These are phyloP conservation scores for Dovyalis caffra DNA, from an alignment of 345 rosid species.

Conservation along the genomic window DNA sequence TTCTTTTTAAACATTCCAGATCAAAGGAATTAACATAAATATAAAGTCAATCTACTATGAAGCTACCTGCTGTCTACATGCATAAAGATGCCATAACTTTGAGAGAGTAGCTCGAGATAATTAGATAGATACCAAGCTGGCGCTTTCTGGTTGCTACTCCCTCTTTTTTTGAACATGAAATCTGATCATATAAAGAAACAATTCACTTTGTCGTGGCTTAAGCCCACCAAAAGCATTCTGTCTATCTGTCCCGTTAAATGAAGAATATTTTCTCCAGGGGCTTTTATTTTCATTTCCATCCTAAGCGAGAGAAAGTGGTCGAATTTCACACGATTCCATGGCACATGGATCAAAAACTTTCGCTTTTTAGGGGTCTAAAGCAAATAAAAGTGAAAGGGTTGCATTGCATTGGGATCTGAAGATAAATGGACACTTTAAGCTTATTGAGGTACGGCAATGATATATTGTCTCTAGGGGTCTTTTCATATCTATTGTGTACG, in stretches of 20 bases:
- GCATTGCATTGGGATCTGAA: neutral
- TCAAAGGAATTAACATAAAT: neutral
- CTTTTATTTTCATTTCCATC: neutral
- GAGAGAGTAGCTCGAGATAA: no score
- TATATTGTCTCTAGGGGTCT: neutral
- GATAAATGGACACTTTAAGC: neutral
- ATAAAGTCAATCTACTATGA: neutral
- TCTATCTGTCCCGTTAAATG: slow-evolving; percentile 20
- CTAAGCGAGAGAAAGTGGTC: neutral
- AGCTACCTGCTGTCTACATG: no score
- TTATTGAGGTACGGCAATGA: neutral
- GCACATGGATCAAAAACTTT: slow-evolving; percentile 21
- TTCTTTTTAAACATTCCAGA: slow-evolving; percentile 5
- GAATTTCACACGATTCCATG: slow-evolving; percentile 16
- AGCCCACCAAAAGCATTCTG: slow-evolving; percentile 16
- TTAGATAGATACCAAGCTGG: no score
- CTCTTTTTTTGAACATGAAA: neutral
- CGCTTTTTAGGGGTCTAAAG: slow-evolving; percentile 2
- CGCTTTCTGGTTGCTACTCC: no score
- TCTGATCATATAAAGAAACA: neutral
- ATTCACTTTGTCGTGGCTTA: slow-evolving; percentile 23
- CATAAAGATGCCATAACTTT: no score
- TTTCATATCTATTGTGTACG: neutral
- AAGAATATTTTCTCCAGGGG: slow-evolving; percentile 16
- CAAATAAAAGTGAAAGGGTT: neutral